Conservation (phyloP, 176 grass and related monocot genomes). For the Ananas comosus region DNA sequence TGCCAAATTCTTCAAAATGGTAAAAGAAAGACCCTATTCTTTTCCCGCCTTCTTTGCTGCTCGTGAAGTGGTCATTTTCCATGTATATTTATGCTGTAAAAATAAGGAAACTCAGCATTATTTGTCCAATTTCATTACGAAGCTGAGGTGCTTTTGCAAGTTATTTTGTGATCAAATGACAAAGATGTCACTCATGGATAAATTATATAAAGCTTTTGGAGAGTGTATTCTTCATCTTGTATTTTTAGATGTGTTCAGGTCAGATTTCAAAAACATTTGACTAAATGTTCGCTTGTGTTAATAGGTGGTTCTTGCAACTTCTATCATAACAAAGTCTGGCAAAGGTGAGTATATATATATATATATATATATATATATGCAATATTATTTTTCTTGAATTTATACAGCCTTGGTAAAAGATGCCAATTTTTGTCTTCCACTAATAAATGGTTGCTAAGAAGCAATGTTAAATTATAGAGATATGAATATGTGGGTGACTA, state of each 20-base stretch:
- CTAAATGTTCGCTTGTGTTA: not conserved
- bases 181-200: not conserved
- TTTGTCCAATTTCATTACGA: too few relatives aligned
- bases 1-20: not conserved
- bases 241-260: not conserved
- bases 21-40: not conserved
- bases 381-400: too few relatives aligned
- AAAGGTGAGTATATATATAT: too few relatives aligned
- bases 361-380: too few relatives aligned
- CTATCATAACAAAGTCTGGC: constrained; percentile 61
- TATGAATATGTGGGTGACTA: not conserved
- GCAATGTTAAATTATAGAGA: too few relatives aligned
- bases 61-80: not conserved
- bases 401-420: too few relatives aligned
- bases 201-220: not conserved
- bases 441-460: too few relatives aligned
- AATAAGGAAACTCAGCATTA: not conserved
- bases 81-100: not conserved
- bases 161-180: not conserved
- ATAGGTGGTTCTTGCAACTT: constrained; percentile 84
- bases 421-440: too few relatives aligned
- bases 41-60: not conserved
- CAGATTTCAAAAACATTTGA: not conserved
- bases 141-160: not conserved
- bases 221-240: not conserved